phyloP scores from a whole-genome alignment of 306 rosid genomes.

The Cucurbita argyrosperma region DNA sequence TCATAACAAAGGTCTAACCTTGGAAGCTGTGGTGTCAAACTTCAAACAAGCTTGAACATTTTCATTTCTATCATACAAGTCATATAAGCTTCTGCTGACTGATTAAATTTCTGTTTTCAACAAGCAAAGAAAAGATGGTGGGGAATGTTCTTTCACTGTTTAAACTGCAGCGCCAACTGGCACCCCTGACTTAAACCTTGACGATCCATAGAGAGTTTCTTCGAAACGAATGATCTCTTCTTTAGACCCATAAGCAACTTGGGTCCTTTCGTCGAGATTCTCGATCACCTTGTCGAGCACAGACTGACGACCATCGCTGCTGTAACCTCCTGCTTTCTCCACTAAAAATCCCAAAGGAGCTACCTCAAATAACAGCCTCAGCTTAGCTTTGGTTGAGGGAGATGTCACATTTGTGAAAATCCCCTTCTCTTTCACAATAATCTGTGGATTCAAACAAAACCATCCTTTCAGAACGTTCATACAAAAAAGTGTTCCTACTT shows the following conservation, averaged over 20 bases:
- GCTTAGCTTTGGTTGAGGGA: conserved; percentile 83
- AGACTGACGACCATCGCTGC: conserved; percentile 76
- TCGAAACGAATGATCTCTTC: conserved; percentile 87
- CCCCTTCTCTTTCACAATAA: conserved; percentile 91
- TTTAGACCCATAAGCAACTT: conserved; percentile 93
- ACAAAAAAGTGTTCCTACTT: neutral
- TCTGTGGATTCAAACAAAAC: conserved; percentile 25
- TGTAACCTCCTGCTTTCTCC: conserved; percentile 92
- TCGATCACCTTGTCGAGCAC: conserved; percentile 71
- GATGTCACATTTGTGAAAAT: conserved; percentile 84
- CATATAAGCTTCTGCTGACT: conserved; percentile 2
- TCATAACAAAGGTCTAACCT: neutral
- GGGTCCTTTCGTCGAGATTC: conserved; percentile 78
- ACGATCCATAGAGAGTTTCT: conserved; percentile 86
- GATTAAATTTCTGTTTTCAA: conserved; percentile 1
- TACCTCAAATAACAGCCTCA: conserved; percentile 88
- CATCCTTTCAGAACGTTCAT: neutral
- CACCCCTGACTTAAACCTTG: conserved; percentile 80
- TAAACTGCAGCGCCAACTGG: conserved; percentile 81
- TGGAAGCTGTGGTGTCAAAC: neutral
- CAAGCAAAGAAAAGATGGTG: neutral
- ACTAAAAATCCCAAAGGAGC: conserved; percentile 83
- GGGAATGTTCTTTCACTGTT: neutral
- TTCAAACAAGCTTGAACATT: conserved; percentile 1
- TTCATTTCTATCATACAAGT: conserved; percentile 6